Conservation (phyloP, 2,329 filamentous ascomycete genomes). For the Microthyrium microscopicum region DNA sequence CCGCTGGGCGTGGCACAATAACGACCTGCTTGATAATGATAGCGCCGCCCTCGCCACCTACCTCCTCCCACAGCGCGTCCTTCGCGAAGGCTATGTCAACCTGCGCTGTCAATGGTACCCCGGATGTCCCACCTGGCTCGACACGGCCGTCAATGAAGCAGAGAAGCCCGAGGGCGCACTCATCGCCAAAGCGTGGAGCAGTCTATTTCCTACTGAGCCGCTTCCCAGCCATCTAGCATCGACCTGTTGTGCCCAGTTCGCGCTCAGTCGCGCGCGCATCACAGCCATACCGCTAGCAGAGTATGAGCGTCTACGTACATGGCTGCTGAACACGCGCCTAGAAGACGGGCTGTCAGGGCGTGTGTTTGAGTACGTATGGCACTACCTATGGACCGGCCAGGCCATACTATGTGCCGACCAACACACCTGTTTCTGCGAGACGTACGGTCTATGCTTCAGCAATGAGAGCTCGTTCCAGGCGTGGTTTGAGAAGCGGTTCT, state of each 20-base stretch:
- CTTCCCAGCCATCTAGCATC: conserved; percentile 37
- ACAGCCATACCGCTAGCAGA: conserved; percentile 33
- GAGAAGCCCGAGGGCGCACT: conserved; percentile 28
- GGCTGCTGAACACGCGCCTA: conserved; percentile 41
- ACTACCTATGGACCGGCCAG: conserved; percentile 40
- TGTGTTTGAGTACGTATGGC: conserved; percentile 49
- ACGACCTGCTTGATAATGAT: conserved; percentile 30
- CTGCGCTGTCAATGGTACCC: conserved; percentile 37
- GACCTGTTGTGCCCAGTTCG: conserved; percentile 49
- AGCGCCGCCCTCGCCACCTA: conserved; percentile 27
- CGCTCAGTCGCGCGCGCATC: conserved; percentile 40
- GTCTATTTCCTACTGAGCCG: conserved; percentile 30
- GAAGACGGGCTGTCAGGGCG: conserved; percentile 40
- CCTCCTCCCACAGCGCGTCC: conserved; percentile 29
- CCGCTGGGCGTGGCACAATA: conserved; percentile 41
- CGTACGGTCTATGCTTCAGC: conserved; percentile 45
- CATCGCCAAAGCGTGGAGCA: conserved; percentile 27
- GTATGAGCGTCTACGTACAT: conserved; percentile 42
- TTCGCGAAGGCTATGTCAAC: conserved; percentile 36
- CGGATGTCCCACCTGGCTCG: conserved; percentile 38
- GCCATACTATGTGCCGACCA: conserved; percentile 34
- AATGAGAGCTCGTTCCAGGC: conserved; percentile 29
- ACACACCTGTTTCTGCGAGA: conserved; percentile 46
- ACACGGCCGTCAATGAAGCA: conserved; percentile 18
- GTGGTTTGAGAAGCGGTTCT: conserved; percentile 30